Evolutionary conservation across 306 rosid genomes (phyloP).

Genomic region (Mimosa pudica): DNA sequence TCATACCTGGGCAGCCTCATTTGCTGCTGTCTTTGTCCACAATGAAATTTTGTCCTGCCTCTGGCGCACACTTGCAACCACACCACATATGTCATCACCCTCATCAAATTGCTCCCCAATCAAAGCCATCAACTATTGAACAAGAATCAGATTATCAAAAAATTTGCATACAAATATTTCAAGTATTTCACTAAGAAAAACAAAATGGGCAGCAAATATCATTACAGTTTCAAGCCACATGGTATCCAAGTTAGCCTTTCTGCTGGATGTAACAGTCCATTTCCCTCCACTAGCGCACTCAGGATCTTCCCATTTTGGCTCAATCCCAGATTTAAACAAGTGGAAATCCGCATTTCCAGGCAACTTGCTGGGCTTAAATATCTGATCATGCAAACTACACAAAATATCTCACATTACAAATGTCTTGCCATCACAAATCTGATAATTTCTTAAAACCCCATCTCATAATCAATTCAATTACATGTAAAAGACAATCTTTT

Average conservation of each 20-base stretch:
- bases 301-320: constrained; percentile 99
- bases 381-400: constrained; percentile 71
- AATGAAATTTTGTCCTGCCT: constrained; percentile 89
- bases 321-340: constrained; percentile 83
- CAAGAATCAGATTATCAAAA: constrained; percentile 15
- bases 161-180: background rate
- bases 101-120: constrained; percentile 97
- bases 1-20: constrained; percentile 92
- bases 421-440: constrained; percentile 21
- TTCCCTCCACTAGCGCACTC: constrained; percentile 97
- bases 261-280: constrained; percentile 66
- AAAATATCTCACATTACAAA: constrained; percentile 32
- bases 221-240: constrained; percentile 99
- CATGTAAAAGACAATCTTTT: background rate
- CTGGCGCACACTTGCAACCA: constrained; percentile 91
- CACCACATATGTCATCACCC: constrained; percentile 89
- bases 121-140: constrained; percentile 84
- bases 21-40: constrained; percentile 95
- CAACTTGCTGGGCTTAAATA: constrained; percentile 88
- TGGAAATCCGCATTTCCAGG: constrained; percentile 71
- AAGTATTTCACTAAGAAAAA: background rate
- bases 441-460: background rate
- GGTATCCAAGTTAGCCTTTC: constrained; percentile 67
- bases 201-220: background rate
- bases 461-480: background rate